phyloP scores from a whole-genome alignment of 108 stramenopile species.

The Skeletonema tropicum region DNA sequence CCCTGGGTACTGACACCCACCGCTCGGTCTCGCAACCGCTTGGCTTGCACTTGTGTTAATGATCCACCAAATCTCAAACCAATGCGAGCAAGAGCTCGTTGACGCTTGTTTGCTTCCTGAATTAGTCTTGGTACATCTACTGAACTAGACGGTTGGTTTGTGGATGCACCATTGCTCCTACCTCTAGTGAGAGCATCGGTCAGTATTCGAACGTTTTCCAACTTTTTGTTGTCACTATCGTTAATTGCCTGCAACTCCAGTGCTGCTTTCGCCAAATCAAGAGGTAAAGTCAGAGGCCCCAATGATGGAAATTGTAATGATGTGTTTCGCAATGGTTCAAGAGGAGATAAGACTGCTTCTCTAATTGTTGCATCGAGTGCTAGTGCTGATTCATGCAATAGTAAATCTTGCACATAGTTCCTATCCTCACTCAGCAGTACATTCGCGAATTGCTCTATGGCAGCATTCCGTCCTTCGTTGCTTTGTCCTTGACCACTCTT shows the following conservation, averaged over 20 bases:
- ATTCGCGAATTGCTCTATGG: constrained; percentile 47
- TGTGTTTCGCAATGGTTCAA: constrained; percentile 32
- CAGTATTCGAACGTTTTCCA: constrained; percentile 38
- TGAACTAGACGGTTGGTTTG: constrained; percentile 5
- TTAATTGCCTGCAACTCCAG: constrained; percentile 25
- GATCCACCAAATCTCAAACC: constrained; percentile 43
- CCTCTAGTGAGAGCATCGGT: constrained; percentile 34
- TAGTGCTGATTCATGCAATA: constrained; percentile 47
- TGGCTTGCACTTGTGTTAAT: constrained; percentile 27
- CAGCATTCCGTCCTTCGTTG: constrained; percentile 39
- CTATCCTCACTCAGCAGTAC: constrained; percentile 44
- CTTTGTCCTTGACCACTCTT: constrained; percentile 26
- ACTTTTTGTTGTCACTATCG: constrained; percentile 20
- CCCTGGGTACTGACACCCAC: not conserved
- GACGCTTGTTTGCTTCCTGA: constrained; percentile 40
- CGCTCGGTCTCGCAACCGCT: constrained; percentile 46
- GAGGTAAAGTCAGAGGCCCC: constrained; percentile 18
- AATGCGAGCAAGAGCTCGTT: constrained; percentile 40
- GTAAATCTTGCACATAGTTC: constrained; percentile 55
- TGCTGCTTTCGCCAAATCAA: constrained; percentile 26
- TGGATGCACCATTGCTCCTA: constrained; percentile 14
- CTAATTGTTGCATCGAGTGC: constrained; percentile 51
- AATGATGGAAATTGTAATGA: constrained; percentile 11
- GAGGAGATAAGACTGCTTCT: constrained; percentile 27
- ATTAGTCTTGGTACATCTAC: constrained; percentile 11